A percentile compares a stretch with the other conserved stretches of the same genome.
Evolutionary conservation across 257 asterid species (phyloP).

Genomic region (Coffea canephora): DNA sequence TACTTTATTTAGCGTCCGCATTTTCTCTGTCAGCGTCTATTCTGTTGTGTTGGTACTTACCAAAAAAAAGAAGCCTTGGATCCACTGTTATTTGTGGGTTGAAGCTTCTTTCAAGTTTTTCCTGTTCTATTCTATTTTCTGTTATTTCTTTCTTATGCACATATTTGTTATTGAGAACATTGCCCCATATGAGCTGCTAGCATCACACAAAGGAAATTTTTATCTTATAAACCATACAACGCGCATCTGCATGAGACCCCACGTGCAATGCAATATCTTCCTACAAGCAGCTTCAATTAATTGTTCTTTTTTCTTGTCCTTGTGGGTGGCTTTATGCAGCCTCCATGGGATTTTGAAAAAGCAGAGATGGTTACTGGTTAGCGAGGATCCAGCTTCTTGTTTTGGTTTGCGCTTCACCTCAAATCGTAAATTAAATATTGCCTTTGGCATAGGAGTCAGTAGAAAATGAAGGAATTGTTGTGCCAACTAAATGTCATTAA

Average conservation of each 20-base stretch:
- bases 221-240: no score
- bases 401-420: not conserved
- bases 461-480: no score
- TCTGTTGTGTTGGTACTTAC: no score
- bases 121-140: no score
- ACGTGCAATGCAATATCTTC: not conserved
- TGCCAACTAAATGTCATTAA: not conserved
- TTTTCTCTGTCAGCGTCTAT: no score
- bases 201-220: not conserved
- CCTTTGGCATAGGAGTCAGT: no score
- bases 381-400: slow-evolving; percentile 7
- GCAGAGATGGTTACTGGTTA: not conserved
- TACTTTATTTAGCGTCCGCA: no score
- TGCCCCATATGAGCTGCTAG: not conserved
- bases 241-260: slow-evolving; percentile 1
- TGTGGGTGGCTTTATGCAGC: no score
- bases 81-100: no score
- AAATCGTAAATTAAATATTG: no score
- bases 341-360: not conserved
- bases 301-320: not conserved
- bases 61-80: no score
- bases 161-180: not conserved
- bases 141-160: not conserved
- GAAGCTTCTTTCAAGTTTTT: no score
- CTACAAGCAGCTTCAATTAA: not conserved